A percentile compares a stretch with the other conserved stretches of the same genome.
Evolutionary conservation across 2,329 filamentous ascomycete genomes (phyloP).

Genomic region (Fusarium sp.): DNA sequence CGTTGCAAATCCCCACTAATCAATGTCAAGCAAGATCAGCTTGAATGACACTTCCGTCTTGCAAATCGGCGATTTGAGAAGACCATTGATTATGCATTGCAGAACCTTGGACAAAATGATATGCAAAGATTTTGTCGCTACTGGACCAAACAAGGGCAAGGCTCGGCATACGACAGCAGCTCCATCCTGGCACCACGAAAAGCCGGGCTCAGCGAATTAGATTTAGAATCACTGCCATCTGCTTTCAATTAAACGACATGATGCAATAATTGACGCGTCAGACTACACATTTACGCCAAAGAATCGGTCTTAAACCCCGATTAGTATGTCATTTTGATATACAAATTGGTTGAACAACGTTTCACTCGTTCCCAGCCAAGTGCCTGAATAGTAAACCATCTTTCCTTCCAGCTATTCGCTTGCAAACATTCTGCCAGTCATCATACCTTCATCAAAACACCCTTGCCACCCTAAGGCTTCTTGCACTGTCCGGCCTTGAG

Average conservation of each 20-base stretch:
- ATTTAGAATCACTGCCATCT: neutral
- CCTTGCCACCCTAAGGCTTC: neutral
- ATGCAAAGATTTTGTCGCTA: neutral
- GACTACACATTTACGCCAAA: neutral
- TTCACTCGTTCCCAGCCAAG: neutral
- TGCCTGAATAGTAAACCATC: rapidly evolving
- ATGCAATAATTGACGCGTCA: slow-evolving; percentile 11
- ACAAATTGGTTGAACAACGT: neutral
- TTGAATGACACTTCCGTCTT: neutral
- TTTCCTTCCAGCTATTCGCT: neutral
- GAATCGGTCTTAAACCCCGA: rapidly evolving
- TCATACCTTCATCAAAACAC: neutral
- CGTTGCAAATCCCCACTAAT: neutral
- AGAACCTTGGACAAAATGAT: too few species aligned
- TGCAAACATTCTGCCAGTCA: too few species aligned
- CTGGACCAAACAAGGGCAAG: neutral
- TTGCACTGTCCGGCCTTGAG: slow-evolving; percentile 28
- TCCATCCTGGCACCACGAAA: slow-evolving; percentile 12
- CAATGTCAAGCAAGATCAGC: neutral
- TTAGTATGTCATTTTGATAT: neutral
- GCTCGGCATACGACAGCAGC: slow-evolving; percentile 23
- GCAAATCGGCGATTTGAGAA: neutral
- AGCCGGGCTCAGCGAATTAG: neutral
- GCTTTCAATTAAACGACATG: neutral
- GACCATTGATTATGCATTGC: too few species aligned